Evolutionary conservation across 495 filamentous ascomycete genomes (phyloP).

Genomic region (Evansstolkia leycettana): DNA sequence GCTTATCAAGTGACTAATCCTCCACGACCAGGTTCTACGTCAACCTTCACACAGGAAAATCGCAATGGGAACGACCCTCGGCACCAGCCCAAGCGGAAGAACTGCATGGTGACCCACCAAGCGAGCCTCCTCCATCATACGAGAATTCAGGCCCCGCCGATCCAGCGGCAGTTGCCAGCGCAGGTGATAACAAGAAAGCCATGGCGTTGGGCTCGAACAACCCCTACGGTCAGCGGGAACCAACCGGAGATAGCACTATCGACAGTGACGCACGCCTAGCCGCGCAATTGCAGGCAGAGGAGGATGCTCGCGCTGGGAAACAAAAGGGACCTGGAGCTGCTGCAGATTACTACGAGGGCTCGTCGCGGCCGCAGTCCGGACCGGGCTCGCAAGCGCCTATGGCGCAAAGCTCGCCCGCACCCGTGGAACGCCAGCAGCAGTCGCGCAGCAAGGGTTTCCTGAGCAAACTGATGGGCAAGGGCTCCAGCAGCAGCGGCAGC

Average conservation of each 20-base stretch:
- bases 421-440: constrained; percentile 18
- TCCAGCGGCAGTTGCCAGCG: constrained; percentile 14
- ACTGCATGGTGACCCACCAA: constrained; percentile 29
- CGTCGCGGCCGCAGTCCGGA: constrained; percentile 12
- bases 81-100: constrained; percentile 40
- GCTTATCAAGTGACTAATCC: too few relatives aligned
- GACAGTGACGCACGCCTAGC: constrained; percentile 66
- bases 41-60: constrained; percentile 72
- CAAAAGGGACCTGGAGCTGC: constrained; percentile 20
- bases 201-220: constrained; percentile 43
- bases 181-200: constrained; percentile 43
- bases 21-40: constrained; percentile 62
- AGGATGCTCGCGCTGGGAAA: constrained; percentile 48
- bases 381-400: constrained; percentile 15
- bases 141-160: constrained; percentile 25
- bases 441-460: constrained; percentile 31
- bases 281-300: constrained; percentile 68
- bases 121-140: constrained; percentile 56
- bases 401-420: constrained; percentile 14
- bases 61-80: constrained; percentile 75
- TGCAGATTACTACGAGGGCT: constrained; percentile 31
- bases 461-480: constrained; percentile 38
- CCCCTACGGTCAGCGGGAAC: constrained; percentile 31
- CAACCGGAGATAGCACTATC: constrained; percentile 21
- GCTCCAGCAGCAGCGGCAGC: constrained; percentile 11